Evolutionary conservation across 495 filamentous ascomycete genomes (phyloP).

Genomic region (Trichocladium antarcticum): DNA sequence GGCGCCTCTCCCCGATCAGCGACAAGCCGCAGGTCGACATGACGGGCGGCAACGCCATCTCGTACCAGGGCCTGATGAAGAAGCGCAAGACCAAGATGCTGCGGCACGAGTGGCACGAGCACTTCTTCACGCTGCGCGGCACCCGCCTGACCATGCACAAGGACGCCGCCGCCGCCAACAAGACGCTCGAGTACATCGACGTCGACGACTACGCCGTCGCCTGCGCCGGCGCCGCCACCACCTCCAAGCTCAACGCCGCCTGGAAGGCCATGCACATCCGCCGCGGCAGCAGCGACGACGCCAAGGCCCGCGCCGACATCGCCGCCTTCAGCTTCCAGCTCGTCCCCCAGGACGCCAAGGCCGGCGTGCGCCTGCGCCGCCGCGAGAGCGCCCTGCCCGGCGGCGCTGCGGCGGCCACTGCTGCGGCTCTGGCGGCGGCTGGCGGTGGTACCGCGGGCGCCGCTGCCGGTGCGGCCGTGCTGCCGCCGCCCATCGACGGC

Average conservation of each 20-base stretch:
- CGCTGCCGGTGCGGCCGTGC: neutral
- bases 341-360: slow-evolving; percentile 57
- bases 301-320: slow-evolving; percentile 35
- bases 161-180: slow-evolving; percentile 43
- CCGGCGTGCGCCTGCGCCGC: slow-evolving; percentile 35
- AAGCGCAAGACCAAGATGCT: slow-evolving; percentile 85
- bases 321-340: slow-evolving; percentile 84
- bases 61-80: slow-evolving; percentile 79
- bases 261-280: slow-evolving; percentile 73
- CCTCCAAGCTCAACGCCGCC: slow-evolving; percentile 71
- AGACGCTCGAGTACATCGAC: slow-evolving; percentile 73
- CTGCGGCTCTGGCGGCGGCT: neutral
- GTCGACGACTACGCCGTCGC: slow-evolving; percentile 93
- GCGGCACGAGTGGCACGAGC: slow-evolving; percentile 86
- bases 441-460: neutral
- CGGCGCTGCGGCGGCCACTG: neutral
- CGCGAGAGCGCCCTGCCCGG: slow-evolving; percentile 28
- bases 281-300: slow-evolving; percentile 40
- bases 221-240: slow-evolving; percentile 61
- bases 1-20: slow-evolving; percentile 20
- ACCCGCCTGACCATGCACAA: slow-evolving; percentile 75
- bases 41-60: slow-evolving; percentile 40
- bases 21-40: slow-evolving; percentile 22
- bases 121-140: slow-evolving; percentile 75
- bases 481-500: slow-evolving; percentile 21